phyloP scores from a whole-genome alignment of 805 yeast species.

The Ogataea methanolica region DNA sequence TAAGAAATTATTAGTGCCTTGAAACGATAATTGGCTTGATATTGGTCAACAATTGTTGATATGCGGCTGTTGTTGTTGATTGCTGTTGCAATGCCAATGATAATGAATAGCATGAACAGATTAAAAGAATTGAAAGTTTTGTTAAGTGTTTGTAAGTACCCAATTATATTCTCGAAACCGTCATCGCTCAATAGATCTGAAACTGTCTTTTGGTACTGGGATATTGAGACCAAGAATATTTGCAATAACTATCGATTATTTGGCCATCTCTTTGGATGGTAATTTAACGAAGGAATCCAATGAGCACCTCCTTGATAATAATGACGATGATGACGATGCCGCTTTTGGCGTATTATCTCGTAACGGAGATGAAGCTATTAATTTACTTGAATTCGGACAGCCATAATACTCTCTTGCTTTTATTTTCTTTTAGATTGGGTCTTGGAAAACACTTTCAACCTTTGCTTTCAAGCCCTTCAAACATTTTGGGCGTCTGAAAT shows the following conservation, averaged over 20 bases:
- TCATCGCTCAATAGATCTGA: neutral
- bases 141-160: conserved; percentile 3
- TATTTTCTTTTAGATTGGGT: conserved; percentile 14
- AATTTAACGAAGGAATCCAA: neutral
- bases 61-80: conserved; percentile 1
- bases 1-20: too few relatives aligned
- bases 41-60: conserved; percentile 4
- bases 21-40: neutral
- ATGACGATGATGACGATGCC: neutral
- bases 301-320: too few relatives aligned
- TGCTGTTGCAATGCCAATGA: conserved; percentile 13
- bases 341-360: neutral
- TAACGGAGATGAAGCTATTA: neutral
- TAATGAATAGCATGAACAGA: conserved; percentile 11
- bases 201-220: conserved; percentile 9
- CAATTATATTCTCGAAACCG: neutral
- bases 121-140: conserved; percentile 8
- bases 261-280: conserved; percentile 2
- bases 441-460: conserved; percentile 16
- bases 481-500: conserved; percentile 20
- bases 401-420: conserved; percentile 5
- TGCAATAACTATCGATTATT: conserved; percentile 9
- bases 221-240: conserved; percentile 14
- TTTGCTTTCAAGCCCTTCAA: conserved; percentile 17
- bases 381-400: neutral